These are phyloP conservation scores for Durusdinium trenchii DNA, from an alignment of 73 alveolate species.

Conservation along the genomic window DNA sequence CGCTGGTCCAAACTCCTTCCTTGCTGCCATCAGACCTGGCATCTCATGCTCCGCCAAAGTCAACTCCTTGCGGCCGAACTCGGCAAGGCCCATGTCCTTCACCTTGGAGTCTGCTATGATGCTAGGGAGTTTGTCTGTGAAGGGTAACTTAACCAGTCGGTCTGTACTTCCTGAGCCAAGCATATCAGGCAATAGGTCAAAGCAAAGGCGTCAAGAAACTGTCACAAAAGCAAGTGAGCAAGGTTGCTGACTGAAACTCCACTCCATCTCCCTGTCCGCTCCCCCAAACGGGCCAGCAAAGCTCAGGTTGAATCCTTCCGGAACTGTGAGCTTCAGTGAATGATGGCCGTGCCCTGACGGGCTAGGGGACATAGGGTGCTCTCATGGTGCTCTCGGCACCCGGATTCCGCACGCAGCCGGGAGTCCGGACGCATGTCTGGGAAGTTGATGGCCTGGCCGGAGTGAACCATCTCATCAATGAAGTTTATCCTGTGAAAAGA, in stretches of 20 bases:
- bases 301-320: conserved; percentile 81
- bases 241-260: no score
- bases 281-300: not conserved
- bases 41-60: conserved; percentile 98
- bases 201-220: no score
- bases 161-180: no score
- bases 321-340: conserved; percentile 79
- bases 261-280: not conserved
- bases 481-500: no score
- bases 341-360: conserved; percentile 67
- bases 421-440: conserved; percentile 68
- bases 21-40: conserved; percentile 99
- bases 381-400: not conserved
- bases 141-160: no score
- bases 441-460: conserved; percentile 49
- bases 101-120: conserved; percentile 97
- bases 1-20: conserved; percentile 98
- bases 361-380: not conserved
- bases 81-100: conserved; percentile 98
- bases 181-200: no score
- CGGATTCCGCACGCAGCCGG: not conserved
- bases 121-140: no score
- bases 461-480: not conserved
- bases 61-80: conserved; percentile 99
- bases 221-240: no score